Conservation (phyloP, 2,329 filamentous ascomycete species). For the Aureobasidium sp. region DNA sequence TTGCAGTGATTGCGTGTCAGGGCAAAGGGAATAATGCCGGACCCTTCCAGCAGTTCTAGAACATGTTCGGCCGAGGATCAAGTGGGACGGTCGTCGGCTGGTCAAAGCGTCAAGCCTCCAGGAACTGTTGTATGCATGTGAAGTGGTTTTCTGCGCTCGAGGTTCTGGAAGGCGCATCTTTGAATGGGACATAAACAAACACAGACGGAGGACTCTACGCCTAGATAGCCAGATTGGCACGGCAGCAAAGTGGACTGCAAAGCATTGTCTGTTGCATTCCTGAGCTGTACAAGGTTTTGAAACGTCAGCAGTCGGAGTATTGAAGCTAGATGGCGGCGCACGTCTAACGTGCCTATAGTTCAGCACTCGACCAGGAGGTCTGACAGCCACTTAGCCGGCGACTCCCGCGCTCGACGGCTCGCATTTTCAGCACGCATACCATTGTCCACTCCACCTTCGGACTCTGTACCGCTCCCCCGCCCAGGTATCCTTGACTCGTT, state of each 20-base stretch:
- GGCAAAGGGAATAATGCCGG: not conserved
- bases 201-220: not conserved
- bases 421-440: not conserved
- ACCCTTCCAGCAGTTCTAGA: not conserved
- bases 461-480: not conserved
- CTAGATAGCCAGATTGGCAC: no score
- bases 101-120: not conserved
- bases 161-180: not conserved
- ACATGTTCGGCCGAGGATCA: not conserved
- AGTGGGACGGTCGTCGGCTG: not conserved
- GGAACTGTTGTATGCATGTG: not conserved
- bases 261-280: not conserved
- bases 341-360: not conserved
- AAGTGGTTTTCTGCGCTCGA: not conserved
- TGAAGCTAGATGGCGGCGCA: not conserved
- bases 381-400: slow-evolving; percentile 3
- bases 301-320: not conserved
- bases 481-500: not conserved
- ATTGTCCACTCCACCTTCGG: not conserved
- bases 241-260: not conserved
- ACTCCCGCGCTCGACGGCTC: not conserved
- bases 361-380: not conserved
- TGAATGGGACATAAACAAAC: not conserved
- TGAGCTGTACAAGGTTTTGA: not conserved
- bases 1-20: not conserved